These are phyloP conservation scores for Boletales sp. DNA, from an alignment of 768 basidiomycete genomes.

Conservation along the genomic window DNA sequence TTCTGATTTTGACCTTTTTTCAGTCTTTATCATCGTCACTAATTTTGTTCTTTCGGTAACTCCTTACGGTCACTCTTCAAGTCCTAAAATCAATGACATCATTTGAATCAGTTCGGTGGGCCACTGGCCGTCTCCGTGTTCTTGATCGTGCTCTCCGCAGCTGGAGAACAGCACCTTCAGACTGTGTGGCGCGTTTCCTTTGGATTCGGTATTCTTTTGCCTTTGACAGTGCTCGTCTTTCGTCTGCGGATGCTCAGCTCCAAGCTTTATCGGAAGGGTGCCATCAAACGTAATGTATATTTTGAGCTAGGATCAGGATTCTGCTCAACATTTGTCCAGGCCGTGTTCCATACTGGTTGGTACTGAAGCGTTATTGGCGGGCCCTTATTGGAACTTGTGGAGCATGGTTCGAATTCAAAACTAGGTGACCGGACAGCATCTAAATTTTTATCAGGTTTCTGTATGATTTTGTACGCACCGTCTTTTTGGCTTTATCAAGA, in stretches of 20 bases:
- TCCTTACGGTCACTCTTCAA: background rate
- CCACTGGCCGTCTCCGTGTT: slow-evolving; percentile 65
- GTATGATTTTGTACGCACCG: slow-evolving; percentile 55
- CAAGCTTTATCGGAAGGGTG: slow-evolving; percentile 56
- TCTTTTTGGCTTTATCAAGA: background rate
- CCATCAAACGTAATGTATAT: slow-evolving; percentile 54
- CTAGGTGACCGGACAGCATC: background rate
- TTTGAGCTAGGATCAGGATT: background rate
- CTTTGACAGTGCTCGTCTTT: slow-evolving; percentile 67
- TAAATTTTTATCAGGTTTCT: slow-evolving; percentile 47
- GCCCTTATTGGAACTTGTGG: slow-evolving; percentile 68
- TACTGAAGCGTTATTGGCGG: slow-evolving; percentile 63
- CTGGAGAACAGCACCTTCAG: slow-evolving; percentile 55
- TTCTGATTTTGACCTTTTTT: slow-evolving; percentile 1
- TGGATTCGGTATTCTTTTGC: slow-evolving; percentile 58
- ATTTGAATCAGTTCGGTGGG: slow-evolving; percentile 50
- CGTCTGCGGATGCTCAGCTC: slow-evolving; percentile 72
- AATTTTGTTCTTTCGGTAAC: slow-evolving; percentile 64
- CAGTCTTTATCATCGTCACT: slow-evolving; percentile 74
- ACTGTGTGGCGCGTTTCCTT: slow-evolving; percentile 71
- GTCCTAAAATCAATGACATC: background rate
- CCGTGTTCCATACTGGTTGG: slow-evolving; percentile 58
- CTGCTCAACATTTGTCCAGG: slow-evolving; percentile 30
- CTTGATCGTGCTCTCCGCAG: slow-evolving; percentile 64
- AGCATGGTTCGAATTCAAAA: slow-evolving; percentile 47